Percentiles rank a stretch among this genome's conserved stretches.
Evolutionary conservation across 805 yeast species (phyloP).

Genomic region (Jamesozyma lodderae): DNA sequence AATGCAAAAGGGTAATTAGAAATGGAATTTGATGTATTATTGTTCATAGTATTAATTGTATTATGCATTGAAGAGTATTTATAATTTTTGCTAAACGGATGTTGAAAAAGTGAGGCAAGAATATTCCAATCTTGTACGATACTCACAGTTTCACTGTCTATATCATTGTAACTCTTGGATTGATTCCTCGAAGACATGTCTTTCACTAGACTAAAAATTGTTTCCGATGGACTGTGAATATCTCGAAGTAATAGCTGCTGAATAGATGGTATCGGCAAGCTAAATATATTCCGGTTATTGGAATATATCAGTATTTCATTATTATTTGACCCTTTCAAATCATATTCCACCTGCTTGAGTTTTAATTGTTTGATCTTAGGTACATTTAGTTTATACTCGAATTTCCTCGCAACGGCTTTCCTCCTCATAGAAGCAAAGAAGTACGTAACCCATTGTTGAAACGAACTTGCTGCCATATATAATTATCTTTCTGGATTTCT

Average conservation of each 20-base stretch:
- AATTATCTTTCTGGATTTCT: too few species aligned
- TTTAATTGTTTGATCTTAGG: constrained; percentile 6
- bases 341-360: not conserved
- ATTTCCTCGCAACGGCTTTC: constrained; percentile 3
- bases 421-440: constrained; percentile 7
- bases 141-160: too few species aligned
- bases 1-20: not conserved
- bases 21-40: too few species aligned
- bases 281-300: not conserved
- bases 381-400: constrained; percentile 8
- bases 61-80: too few species aligned
- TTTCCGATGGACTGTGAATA: not conserved
- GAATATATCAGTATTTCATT: not conserved
- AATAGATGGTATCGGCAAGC: not conserved
- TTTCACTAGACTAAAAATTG: too few species aligned
- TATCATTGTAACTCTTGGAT: too few species aligned
- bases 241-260: constrained; percentile 2
- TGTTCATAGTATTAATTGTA: too few species aligned
- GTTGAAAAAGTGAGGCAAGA: too few species aligned
- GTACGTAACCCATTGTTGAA: constrained; percentile 4
- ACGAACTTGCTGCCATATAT: not conserved
- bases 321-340: not conserved
- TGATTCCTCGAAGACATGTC: too few species aligned
- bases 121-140: too few species aligned
- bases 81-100: too few species aligned